Evolutionary conservation across 345 rosid genomes (phyloP), one percentile per base, ranked within the genome.

Genomic region (Camelina hispida): DNA sequence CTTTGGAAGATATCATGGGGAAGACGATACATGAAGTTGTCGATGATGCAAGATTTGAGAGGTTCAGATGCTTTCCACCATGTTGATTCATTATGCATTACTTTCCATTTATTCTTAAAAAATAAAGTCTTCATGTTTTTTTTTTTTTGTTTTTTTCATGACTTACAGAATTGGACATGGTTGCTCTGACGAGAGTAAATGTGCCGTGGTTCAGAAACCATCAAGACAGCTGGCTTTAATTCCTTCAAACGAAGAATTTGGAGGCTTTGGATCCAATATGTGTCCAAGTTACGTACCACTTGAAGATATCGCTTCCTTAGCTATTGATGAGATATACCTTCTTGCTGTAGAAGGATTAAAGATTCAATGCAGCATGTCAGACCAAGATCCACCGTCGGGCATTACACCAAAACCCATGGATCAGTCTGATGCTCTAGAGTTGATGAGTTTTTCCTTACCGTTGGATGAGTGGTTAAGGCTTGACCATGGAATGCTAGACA

Each of bases 391-490:
- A 69, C 86, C 89, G 37, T 80, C 86, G 64, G 75, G 60, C 65
- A 69, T 85, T 51, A 66, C 74, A 68, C 77, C 85, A 34, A 77
- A 57, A 30, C 63, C 43, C 32, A 71, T 38, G 7, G 73, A 83
- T 78, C 75, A 56, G 54, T 62, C 48, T 30, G 71, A 76, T 20
- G 74, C 34, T 68, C 77, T 44, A 63, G 77, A 46, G 66, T 82
- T 91, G 71, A 74, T 91, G 73, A 74, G 79, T 62, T 70, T 82
- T 57, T 83, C 81, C 34, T 51, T 85, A 78, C 76, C 83, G 44
- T 69, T 89, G 68, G 89, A 87, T 38, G 91, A 89, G 62, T 91
- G 95, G 95, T 82, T 81, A 81, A 77, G 71, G 75, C 83, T 85
- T 68, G 90, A 85, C 42, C 70, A 60, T 3, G 88, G 88, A 50